Percentiles rank a stretch among this genome's conserved stretches.
These are phyloP conservation scores for Trichosanthes truncata DNA, from an alignment of 306 rosid species.

Conservation along the genomic window DNA sequence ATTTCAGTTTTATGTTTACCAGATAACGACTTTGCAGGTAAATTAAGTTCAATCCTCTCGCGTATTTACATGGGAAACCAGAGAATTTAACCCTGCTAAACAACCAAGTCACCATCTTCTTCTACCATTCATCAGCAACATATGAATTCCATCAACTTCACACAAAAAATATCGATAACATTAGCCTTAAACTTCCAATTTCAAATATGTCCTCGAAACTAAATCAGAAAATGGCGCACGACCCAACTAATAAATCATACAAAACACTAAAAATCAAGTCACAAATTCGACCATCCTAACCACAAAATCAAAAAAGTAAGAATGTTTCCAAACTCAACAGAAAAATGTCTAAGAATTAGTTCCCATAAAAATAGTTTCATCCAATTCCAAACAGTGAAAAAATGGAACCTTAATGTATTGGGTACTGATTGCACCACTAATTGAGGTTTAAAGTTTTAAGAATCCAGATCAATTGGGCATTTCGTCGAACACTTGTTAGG, in stretches of 20 bases:
- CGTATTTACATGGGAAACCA: neutral
- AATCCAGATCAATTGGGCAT: neutral
- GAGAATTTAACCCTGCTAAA: neutral
- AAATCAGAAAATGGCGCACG: neutral
- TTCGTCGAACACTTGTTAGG: neutral
- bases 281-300: neutral
- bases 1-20: slow-evolving; percentile 75
- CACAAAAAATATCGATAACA: neutral
- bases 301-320: neutral
- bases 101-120: slow-evolving; percentile 9
- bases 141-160: slow-evolving; percentile 1
- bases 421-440: neutral
- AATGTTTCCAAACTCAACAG: neutral
- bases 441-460: neutral
- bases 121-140: neutral
- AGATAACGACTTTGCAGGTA: slow-evolving; percentile 47
- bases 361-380: neutral
- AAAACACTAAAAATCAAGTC: neutral
- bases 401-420: neutral
- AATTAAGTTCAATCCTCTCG: neutral
- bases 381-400: neutral
- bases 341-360: neutral
- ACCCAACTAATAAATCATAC: neutral
- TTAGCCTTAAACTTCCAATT: neutral
- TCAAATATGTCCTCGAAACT: neutral